phyloP scores from a whole-genome alignment of 768 basidiomycete species.

The Clitopilus passeckerianus region DNA sequence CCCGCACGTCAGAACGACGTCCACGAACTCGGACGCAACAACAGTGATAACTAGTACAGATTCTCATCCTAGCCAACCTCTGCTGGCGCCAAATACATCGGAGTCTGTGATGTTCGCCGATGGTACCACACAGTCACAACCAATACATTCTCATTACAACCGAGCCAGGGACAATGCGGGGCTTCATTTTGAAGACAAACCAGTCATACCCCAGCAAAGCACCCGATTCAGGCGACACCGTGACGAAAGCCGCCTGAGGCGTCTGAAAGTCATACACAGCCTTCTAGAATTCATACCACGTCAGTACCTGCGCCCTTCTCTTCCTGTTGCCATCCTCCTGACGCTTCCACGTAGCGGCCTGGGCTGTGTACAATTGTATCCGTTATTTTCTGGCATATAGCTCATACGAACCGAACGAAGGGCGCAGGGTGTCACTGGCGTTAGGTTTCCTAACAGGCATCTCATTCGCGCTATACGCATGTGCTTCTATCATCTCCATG shows the following conservation, averaged over 20 bases:
- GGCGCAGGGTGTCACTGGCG: slow-evolving; percentile 38
- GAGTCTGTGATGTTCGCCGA: slow-evolving; percentile 18
- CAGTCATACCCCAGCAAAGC: slow-evolving; percentile 21
- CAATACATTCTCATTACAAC: neutral
- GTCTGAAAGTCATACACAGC: slow-evolving; percentile 21
- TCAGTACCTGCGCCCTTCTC: slow-evolving; percentile 17
- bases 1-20: slow-evolving; percentile 37
- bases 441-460: slow-evolving; percentile 43
- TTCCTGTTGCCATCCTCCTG: neutral
- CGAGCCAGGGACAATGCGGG: slow-evolving; percentile 19
- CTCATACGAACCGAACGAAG: slow-evolving; percentile 30
- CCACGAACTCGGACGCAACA: slow-evolving; percentile 31
- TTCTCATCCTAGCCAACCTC: slow-evolving; percentile 39
- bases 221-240: slow-evolving; percentile 18
- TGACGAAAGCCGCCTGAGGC: slow-evolving; percentile 20
- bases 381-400: slow-evolving; percentile 64
- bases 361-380: neutral
- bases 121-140: neutral
- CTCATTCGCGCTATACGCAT: slow-evolving; percentile 32
- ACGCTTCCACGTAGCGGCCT: neutral
- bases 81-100: slow-evolving; percentile 26
- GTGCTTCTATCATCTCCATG: slow-evolving; percentile 31
- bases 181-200: slow-evolving; percentile 18
- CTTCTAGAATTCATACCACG: slow-evolving; percentile 31
- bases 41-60: slow-evolving; percentile 31